Base-by-base conservation (phyloP, 164 flowering plant genomes). In the Vitis riparia region DNA sequence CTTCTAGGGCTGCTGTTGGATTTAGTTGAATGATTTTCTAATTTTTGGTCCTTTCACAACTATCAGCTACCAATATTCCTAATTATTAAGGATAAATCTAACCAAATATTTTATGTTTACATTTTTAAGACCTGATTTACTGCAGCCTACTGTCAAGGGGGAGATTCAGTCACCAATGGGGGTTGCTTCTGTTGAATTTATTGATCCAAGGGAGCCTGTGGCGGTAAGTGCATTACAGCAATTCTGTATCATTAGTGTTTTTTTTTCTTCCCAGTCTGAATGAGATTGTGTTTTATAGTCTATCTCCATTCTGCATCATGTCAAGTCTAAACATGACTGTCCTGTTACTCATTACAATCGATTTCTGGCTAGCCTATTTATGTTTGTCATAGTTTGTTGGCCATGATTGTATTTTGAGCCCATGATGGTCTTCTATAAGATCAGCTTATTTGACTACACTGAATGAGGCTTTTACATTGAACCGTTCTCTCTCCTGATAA, bases 131-230 rank as follows among this genome's bases (percentile, higher is more conserved):
- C 71, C 63, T 67, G 53, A 13, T 69, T 75, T 51, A 44, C 77
- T 48, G 58, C 88, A 90, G 97, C 95, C 99, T 59, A 92, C 85
- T 32, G 80, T 92, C 17, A 27, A 77, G 1, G 97, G 95, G 60
- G 97, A 94, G 80, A 89, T 94, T 73, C 92, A 88, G 81, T 75
- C 99, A 32, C 99, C 98, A 69, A 67, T 91, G 88, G 98, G 85
- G 70, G 87, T 86, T 78, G 97, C 98, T 29, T 72, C 91, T 32
- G 99, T 95, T 76, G 99, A 95, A 76, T 91, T 95, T 76, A 77
- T 95, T 78, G 98, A 95, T 79, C 97, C 99, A 64, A 83, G 98
- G 70, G 94, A 95, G 78, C 99, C 98, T 73, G 83, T 95, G 23
- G 79, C 73, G 87, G 99, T 95, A 58, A 85, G 96, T 84, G 44